Evolutionary conservation across 1,139 yeast species (phyloP).

Genomic region (Zhuliangozyma blackwelliae): DNA sequence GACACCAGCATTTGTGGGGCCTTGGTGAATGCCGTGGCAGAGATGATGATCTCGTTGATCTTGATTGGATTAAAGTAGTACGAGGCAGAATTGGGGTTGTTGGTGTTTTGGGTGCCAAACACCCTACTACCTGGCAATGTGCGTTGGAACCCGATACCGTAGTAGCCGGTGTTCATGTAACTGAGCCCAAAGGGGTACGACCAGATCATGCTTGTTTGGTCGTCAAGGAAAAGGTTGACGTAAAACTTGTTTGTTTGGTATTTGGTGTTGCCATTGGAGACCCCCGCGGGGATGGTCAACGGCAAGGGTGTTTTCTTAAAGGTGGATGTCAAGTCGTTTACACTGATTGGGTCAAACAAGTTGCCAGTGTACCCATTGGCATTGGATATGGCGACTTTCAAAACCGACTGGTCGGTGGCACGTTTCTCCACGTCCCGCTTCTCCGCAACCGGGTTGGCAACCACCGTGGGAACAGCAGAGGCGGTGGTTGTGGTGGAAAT

Average conservation of each 20-base stretch:
- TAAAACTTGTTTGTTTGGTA: slow-evolving; percentile 81
- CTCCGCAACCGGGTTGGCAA: not conserved
- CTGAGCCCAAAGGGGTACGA: slow-evolving; percentile 82
- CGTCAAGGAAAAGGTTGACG: slow-evolving; percentile 67
- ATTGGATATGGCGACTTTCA: too few relatives aligned
- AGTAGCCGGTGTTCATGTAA: slow-evolving; percentile 40
- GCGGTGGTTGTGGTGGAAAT: slow-evolving; percentile 2
- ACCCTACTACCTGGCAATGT: slow-evolving; percentile 55
- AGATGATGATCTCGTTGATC: slow-evolving; percentile 49
- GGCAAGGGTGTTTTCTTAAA: slow-evolving; percentile 49
- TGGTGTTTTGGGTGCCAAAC: slow-evolving; percentile 49
- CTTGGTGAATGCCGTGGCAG: slow-evolving; percentile 49
- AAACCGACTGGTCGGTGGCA: too few relatives aligned
- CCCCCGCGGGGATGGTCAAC: slow-evolving; percentile 47
- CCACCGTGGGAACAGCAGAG: not conserved
- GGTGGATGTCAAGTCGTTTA: slow-evolving; percentile 47
- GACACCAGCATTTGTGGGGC: slow-evolving; percentile 38
- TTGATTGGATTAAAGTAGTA: slow-evolving; percentile 56
- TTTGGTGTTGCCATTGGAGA: slow-evolving; percentile 43
- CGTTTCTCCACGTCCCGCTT: too few relatives aligned
- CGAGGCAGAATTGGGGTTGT: slow-evolving; percentile 18
- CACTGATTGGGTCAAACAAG: slow-evolving; percentile 48
- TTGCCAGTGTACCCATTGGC: slow-evolving; percentile 21
- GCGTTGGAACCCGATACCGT: slow-evolving; percentile 70
- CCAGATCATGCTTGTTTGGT: slow-evolving; percentile 63